Conservation (phyloP, 495 filamentous ascomycete species). For the Antarctomyces pellizariae region DNA sequence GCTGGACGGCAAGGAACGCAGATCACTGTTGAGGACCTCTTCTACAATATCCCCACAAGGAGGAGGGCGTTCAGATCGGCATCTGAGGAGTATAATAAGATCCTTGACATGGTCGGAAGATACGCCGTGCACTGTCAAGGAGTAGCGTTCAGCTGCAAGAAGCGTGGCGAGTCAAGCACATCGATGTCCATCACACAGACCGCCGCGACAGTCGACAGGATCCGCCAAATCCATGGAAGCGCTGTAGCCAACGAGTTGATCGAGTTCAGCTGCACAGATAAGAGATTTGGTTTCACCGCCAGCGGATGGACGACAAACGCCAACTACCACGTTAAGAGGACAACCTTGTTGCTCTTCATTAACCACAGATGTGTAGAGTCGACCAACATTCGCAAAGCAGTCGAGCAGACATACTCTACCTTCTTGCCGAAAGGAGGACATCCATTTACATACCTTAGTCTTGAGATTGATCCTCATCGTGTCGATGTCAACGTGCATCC, state of each 20-base stretch:
- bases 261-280: constrained; percentile 46
- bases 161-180: constrained; percentile 67
- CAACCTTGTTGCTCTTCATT: constrained; percentile 77
- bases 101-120: constrained; percentile 79
- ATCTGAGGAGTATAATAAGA: constrained; percentile 94
- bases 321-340: constrained; percentile 88
- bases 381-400: constrained; percentile 60
- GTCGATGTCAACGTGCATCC: constrained; percentile 98
- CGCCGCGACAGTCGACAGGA: constrained; percentile 54
- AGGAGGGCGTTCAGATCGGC: constrained; percentile 75
- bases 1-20: constrained; percentile 90
- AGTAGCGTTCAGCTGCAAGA: constrained; percentile 91
- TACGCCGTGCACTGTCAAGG: constrained; percentile 87
- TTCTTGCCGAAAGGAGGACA: constrained; percentile 92
- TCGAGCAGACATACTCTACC: constrained; percentile 75
- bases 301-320: constrained; percentile 75
- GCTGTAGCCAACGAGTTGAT: constrained; percentile 77
- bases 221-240: constrained; percentile 74
- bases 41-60: constrained; percentile 84
- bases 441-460: constrained; percentile 78
- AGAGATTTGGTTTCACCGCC: constrained; percentile 61
- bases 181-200: constrained; percentile 54
- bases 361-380: constrained; percentile 97
- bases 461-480: constrained; percentile 80
- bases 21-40: constrained; percentile 91